These are phyloP conservation scores for Apiospora rasikravindrae DNA, from an alignment of 2,329 filamentous ascomycete species.

Conservation along the genomic window DNA sequence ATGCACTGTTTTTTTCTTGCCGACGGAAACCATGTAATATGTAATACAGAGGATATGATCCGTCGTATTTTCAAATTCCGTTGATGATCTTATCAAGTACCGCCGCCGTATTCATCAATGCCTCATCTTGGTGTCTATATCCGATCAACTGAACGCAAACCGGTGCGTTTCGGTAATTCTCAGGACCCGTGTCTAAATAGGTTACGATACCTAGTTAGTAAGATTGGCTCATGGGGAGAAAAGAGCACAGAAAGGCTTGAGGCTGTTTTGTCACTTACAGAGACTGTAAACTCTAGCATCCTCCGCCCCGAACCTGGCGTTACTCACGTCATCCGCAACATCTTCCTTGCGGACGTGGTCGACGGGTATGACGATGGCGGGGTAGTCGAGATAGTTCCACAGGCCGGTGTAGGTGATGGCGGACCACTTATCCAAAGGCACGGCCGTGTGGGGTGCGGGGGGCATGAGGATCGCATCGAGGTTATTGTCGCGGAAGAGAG, in stretches of 20 bases:
- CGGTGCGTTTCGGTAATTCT: not conserved
- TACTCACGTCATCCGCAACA: not conserved
- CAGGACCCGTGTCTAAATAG: not conserved
- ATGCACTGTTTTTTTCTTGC: too few relatives aligned
- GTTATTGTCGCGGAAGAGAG: not conserved
- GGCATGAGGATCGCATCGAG: slow-evolving; percentile 9
- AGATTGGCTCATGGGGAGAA: too few relatives aligned
- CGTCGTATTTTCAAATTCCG: too few relatives aligned
- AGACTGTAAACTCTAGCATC: not conserved
- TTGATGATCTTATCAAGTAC: not conserved
- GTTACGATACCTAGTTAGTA: too few relatives aligned
- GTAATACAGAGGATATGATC: too few relatives aligned
- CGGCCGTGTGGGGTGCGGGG: slow-evolving; percentile 13
- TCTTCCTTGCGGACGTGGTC: not conserved
- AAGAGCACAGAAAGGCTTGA: too few relatives aligned
- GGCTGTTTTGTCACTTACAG: not conserved
- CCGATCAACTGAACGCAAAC: not conserved
- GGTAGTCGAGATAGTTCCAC: slow-evolving; percentile 16
- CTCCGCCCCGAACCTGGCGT: not conserved
- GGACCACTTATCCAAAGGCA: not conserved
- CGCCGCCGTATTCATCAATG: not conserved
- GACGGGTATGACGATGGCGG: not conserved
- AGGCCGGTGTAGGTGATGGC: slow-evolving; percentile 14
- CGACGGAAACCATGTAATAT: too few relatives aligned
- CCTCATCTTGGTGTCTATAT: not conserved